Evolutionary conservation across 306 rosid genomes (phyloP), one percentile per base, ranked within the genome.

Genomic region (Lupinus albus): DNA sequence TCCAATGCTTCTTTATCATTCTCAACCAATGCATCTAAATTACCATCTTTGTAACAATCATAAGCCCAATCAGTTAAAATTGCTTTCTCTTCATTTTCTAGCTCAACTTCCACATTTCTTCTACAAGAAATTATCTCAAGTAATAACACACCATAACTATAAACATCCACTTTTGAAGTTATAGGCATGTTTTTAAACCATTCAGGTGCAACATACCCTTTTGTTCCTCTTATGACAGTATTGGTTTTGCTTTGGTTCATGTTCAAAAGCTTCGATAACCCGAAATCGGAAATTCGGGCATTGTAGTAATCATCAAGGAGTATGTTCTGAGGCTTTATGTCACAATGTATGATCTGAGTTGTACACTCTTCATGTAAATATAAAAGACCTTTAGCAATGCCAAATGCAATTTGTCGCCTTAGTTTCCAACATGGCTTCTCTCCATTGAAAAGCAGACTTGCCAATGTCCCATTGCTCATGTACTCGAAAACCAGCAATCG

Each of bases 191-290:
- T 79, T 33, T 64, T 79, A 33, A 79, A 74, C 83, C 83, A 79
- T 50, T 79, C 83, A 63, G 74, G 60, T 5, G 83, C 83, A 63
- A 79, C 83, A 74, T 79, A 79, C 32, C 83, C 83, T 79, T 64
- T 79, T 69, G 83, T 79, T 56, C 83, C 83, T 21, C 80, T 79
- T 41, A 79, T 69, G n/a, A 16, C 79, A 56, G 79, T 79, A 13
- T 63, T 60, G 53, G 83, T 79, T 74, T 7, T 71, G 73, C 76
- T 79, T 35, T 74, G 79, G 3, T 74, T 79, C 83, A 79, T 63
- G 42, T 69, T 74, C 73, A 79, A 41, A 14, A 79, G 52, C 72
- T 74, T 79, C 33, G 76, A 39, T 66, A 79, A 57, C 41, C 83
- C 79, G 11, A 79, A 79, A 53, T 79, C 79, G 6, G 70, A 69